A percentile compares a stretch with the other conserved stretches of the same genome.
Evolutionary conservation across 768 basidiomycete species (phyloP).

Genomic region (Psilocybe sp.): DNA sequence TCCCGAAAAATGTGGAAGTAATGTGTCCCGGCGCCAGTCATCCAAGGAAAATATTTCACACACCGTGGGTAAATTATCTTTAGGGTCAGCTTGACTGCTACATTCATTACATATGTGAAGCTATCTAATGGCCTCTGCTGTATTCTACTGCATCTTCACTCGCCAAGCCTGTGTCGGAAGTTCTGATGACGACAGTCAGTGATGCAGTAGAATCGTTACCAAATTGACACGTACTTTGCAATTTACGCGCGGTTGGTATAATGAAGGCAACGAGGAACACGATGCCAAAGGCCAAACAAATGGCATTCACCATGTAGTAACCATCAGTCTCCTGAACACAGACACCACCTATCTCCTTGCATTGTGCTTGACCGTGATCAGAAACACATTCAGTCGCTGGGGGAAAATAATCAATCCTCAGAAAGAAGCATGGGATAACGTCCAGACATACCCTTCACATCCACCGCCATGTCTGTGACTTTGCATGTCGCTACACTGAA

Average conservation of each 20-base stretch:
- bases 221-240: constrained; percentile 67
- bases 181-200: constrained; percentile 34
- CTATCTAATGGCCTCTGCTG: not conserved
- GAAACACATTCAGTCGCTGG: constrained; percentile 87
- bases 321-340: constrained; percentile 89
- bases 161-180: constrained; percentile 74
- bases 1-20: constrained; percentile 32
- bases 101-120: not conserved
- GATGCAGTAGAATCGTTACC: not conserved
- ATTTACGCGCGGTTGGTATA: constrained; percentile 75
- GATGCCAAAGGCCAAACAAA: constrained; percentile 82
- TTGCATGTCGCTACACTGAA: constrained; percentile 85
- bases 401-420: not conserved
- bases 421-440: constrained; percentile 9
- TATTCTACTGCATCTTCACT: constrained; percentile 43
- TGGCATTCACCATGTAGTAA: constrained; percentile 78
- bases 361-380: constrained; percentile 82
- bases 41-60: constrained; percentile 40
- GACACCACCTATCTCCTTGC: constrained; percentile 69
- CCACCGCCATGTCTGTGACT: constrained; percentile 54
- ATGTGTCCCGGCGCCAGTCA: constrained; percentile 20
- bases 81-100: constrained; percentile 35
- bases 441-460: constrained; percentile 44
- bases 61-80: constrained; percentile 26
- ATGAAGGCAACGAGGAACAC: constrained; percentile 73